Base-by-base conservation (phyloP, 139 green algal genomes). In the Chlamydomonas sphaeroides region DNA sequence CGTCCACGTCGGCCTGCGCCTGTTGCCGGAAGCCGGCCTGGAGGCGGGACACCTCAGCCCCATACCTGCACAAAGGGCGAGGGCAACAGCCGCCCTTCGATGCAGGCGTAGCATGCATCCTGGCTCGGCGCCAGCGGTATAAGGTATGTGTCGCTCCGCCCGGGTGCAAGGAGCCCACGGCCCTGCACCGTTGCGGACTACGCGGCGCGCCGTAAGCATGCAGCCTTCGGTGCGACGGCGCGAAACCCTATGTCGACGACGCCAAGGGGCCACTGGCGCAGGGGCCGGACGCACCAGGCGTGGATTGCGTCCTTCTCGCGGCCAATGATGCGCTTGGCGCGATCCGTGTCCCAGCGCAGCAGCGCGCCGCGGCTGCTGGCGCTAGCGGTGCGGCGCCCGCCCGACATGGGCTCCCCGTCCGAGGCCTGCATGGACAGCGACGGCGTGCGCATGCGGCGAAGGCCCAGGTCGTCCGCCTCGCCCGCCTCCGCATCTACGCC, bases 1-100 rank as follows among this genome's bases (percentile, higher is more conserved):
- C 53, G 21, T 70, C 82, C 48, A 94, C 86, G 41, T 94, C 91
- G 20, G 66, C 63, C 56, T 87, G 70, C 14, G 84, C 76, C n/a
- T 84, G 79, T n/a, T 74, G 65, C 14, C 56, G 61, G 56, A 88
- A 81, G 1, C 68, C 83, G 0, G 15, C 65, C 53, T 83, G 82
- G 74, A 88, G 76, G 28, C 79, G 85, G 7, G 68, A 30, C 70
- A 91, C 32, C 68, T 89, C 83, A 17, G 63, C 65, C 11, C 48
- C 63, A 35, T 84, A 84, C 77, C 77, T 84, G 26, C n/a, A n/a
- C n/a, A n/a, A n/a, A n/a, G n/a, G n/a, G n/a, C n/a, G n/a, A n/a
- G n/a, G n/a, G n/a, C n/a, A n/a, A n/a, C n/a, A n/a, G n/a, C n/a
- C n/a, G n/a, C n/a, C n/a, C n/a, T n/a, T n/a, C n/a, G n/a, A n/a